Base-by-base conservation (phyloP, 768 basidiomycete species). In the Kwoniella sp. region DNA sequence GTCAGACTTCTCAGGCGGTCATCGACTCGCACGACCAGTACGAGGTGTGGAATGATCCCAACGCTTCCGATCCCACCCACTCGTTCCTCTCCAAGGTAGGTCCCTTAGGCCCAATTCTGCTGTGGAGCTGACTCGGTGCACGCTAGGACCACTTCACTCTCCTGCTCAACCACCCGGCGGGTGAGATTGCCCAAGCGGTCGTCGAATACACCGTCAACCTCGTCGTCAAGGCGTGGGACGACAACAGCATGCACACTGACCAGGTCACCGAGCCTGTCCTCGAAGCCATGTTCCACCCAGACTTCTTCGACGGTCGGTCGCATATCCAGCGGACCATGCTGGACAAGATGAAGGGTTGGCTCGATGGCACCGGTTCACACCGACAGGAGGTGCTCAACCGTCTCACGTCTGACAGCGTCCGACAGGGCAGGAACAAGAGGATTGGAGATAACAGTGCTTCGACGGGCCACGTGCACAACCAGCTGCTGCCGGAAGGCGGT, bases 161-260 rank as follows among this genome's bases (percentile, higher is more conserved):
- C 36, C 83, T 85, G 46, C 76, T 86, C 45, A 87, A 86, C 67
- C 83, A 86, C 63, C 84, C 85, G 0, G 85, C 85, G 10, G 85
- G 85, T 3, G 83, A 84, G 66, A 81, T 86, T 43, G 85, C 85
- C 7, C 79, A 81, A 63, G 70, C 84, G 23, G 79, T 88, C 12
- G 84, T 86, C 11, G 79, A 81, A 60, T 72, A 87, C 66, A 73
- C 84, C 11, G 87, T 87, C 6, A 80, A 75, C 25, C 73, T 79
- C n/a, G 80, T 91, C 9, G 82, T 80, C 36, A 84, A 83, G 60
- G 88, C 88, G 9, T 91, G 88, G 89, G 87, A 89, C 58, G 83
- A 89, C 60, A 72, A 66, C 37, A 54, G 53, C 14, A 63, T 67
- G 56, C 50, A 55, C n/a, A 55, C 69, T 11, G 42, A 66, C 14